phyloP scores from a whole-genome alignment of 2,329 filamentous ascomycete species.

The Colletotrichum sp. region DNA sequence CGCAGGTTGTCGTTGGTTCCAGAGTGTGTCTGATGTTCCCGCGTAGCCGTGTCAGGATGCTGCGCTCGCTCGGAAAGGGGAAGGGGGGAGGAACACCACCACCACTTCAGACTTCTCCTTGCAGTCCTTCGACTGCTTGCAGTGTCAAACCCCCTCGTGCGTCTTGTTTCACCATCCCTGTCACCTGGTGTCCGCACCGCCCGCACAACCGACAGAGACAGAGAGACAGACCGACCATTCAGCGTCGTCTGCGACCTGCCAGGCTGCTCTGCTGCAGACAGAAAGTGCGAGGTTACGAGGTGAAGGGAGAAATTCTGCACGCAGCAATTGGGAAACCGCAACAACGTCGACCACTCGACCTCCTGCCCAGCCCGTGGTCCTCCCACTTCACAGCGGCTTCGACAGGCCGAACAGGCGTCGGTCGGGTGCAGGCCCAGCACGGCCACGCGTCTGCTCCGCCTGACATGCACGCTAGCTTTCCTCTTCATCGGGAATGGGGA shows the following conservation, averaged over 20 bases:
- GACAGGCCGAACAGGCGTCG: not conserved
- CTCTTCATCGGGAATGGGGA: not conserved
- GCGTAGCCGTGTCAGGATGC: conserved; percentile 13
- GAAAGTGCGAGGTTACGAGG: not conserved
- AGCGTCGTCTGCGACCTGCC: not conserved
- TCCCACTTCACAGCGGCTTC: not conserved
- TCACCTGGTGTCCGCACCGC: not conserved
- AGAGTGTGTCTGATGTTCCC: conserved; percentile 23
- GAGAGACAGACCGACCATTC: not conserved
- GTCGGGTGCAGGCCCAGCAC: not conserved
- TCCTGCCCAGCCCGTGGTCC: not conserved
- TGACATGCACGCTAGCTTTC: not conserved
- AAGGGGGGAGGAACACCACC: not conserved
- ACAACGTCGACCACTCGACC: not conserved
- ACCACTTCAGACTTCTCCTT: not conserved
- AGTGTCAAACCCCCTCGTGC: not conserved
- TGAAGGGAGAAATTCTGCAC: not conserved
- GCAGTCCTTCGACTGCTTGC: not conserved
- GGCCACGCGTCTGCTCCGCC: conserved; percentile 17
- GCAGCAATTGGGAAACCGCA: not conserved
- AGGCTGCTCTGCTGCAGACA: not conserved
- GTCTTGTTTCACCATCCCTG: conserved; percentile 15
- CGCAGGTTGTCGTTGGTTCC: conserved; percentile 14
- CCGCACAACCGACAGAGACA: not conserved
- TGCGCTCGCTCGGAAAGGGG: not conserved